Conservation (phyloP, 495 filamentous ascomycete species). For the Podospora anserina region DNA sequence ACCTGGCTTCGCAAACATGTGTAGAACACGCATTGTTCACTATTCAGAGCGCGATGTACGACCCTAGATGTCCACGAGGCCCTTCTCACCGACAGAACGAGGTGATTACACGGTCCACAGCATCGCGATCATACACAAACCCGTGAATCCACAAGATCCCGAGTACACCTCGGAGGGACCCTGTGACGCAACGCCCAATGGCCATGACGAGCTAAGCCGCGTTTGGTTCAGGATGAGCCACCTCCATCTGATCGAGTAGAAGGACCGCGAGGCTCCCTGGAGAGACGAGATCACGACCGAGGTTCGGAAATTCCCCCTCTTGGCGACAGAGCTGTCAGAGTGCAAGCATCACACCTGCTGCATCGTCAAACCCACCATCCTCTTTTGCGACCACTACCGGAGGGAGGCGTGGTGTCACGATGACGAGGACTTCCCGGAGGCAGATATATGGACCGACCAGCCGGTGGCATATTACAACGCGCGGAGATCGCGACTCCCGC, state of each 20-base stretch:
- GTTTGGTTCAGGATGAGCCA: too few species aligned
- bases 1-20: background rate
- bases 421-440: background rate
- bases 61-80: background rate
- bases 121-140: background rate
- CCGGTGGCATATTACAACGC: too few species aligned
- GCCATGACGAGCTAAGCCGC: too few species aligned
- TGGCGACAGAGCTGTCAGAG: background rate
- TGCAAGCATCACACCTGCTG: background rate
- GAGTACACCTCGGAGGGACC: too few species aligned
- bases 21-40: background rate
- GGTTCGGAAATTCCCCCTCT: background rate
- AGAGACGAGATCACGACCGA: too few species aligned
- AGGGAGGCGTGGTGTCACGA: background rate
- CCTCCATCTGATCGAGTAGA: too few species aligned
- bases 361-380: background rate
- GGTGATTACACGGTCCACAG: background rate
- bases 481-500: too few species aligned
- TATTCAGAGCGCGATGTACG: background rate
- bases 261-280: background rate
- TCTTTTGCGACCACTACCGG: background rate
- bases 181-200: too few species aligned
- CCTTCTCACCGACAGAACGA: background rate
- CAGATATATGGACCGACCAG: background rate
- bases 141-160: too few species aligned